These are phyloP conservation scores for Pyrus betulifolia DNA, from an alignment of 306 rosid genomes.

Conservation along the genomic window DNA sequence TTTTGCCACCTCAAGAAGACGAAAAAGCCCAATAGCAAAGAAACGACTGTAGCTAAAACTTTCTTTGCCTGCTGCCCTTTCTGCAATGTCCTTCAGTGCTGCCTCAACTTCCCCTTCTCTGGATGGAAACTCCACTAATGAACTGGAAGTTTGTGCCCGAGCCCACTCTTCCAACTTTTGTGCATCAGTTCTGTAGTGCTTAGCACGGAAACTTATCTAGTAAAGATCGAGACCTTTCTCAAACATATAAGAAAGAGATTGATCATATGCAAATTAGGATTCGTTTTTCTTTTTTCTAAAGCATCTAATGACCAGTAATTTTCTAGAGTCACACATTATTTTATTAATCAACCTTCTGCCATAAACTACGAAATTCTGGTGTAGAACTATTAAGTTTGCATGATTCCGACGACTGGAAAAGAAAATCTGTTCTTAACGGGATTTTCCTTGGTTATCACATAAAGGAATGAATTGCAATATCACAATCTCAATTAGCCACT, in stretches of 20 bases:
- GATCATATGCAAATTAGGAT: neutral
- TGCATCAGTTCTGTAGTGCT: conserved; percentile 61
- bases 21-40: conserved; percentile 93
- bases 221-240: conserved; percentile 14
- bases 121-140: conserved; percentile 75
- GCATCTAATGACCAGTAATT: neutral
- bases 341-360: neutral
- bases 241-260: conserved; percentile 7
- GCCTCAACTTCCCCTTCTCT: conserved; percentile 90
- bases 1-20: conserved; percentile 90
- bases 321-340: neutral
- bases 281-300: neutral
- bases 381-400: neutral
- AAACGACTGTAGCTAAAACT: conserved; percentile 90
- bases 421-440: neutral
- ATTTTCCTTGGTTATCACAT: neutral
- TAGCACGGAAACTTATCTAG: conserved; percentile 8
- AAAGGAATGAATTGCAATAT: neutral
- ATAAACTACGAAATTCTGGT: neutral
- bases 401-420: neutral
- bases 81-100: conserved; percentile 71
- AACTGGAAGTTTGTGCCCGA: conserved; percentile 59
- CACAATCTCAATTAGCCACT: conserved; percentile 10
- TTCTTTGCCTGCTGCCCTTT: conserved; percentile 71
- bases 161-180: conserved; percentile 95